Conservation (phyloP, 2,329 filamentous ascomycete species). For the Rutstroemia sp. region DNA sequence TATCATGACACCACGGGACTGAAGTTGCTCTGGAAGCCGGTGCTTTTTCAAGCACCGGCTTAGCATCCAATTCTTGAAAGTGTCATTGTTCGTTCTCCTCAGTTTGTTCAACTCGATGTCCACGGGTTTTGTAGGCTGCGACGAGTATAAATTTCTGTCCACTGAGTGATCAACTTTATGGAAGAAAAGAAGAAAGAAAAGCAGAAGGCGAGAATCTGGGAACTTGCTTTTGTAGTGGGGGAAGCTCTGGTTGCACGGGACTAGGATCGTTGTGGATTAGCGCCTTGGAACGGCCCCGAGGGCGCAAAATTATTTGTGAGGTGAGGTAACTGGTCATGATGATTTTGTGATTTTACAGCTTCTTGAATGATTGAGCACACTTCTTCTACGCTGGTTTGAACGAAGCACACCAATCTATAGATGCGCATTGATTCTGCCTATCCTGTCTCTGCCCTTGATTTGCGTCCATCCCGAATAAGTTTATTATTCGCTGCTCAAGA, state of each 20-base stretch:
- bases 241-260: neutral
- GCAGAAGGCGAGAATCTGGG: neutral
- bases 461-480: neutral
- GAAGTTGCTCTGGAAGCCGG: constrained; percentile 21
- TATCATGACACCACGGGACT: constrained; percentile 30
- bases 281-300: neutral
- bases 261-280: neutral
- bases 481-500: constrained; percentile 13
- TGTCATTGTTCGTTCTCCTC: constrained; percentile 40
- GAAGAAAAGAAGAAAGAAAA: constrained; percentile 33
- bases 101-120: constrained; percentile 48
- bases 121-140: constrained; percentile 37
- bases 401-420: no score
- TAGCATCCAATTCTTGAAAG: constrained; percentile 31
- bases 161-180: constrained; percentile 49
- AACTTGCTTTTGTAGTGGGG: constrained; percentile 5
- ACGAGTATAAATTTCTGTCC: constrained; percentile 49
- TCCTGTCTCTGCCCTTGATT: neutral
- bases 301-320: neutral
- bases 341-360: neutral
- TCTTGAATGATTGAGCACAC: neutral
- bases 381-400: neutral
- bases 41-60: constrained; percentile 23
- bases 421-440: neutral
- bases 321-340: neutral